phyloP scores from a whole-genome alignment of 257 asterid genomes.

The Przewalskia tangutica region DNA sequence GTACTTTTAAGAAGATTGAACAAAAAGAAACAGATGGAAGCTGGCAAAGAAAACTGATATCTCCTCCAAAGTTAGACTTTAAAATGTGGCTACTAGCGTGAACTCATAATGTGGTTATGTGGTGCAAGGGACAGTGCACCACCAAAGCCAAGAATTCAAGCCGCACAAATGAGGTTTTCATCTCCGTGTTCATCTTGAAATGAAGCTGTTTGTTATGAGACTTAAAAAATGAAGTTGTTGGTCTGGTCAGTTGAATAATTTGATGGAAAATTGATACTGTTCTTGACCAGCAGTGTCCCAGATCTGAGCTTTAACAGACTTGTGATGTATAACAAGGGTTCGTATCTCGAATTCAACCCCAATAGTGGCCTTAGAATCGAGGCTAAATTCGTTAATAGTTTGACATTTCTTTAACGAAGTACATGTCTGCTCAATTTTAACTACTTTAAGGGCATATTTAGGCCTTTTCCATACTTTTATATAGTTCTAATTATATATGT shows the following conservation, averaged over 20 bases:
- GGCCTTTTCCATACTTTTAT: too few relatives aligned
- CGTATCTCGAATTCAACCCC: slow-evolving; percentile 9
- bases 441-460: too few relatives aligned
- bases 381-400: slow-evolving; percentile 1
- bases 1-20: not conserved
- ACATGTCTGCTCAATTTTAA: too few relatives aligned
- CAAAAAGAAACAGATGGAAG: not conserved
- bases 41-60: not conserved
- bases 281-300: slow-evolving; percentile 18
- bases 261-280: not conserved
- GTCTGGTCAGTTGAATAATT: not conserved
- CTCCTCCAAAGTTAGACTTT: not conserved
- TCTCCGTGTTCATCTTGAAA: not conserved
- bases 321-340: slow-evolving; percentile 2
- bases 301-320: slow-evolving; percentile 14
- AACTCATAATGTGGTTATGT: not conserved
- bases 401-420: too few relatives aligned
- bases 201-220: not conserved
- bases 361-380: slow-evolving; percentile 9
- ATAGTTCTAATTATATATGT: too few relatives aligned
- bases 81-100: not conserved
- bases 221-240: not conserved
- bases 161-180: not conserved
- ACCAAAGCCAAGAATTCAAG: not conserved
- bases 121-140: not conserved